phyloP scores from a whole-genome alignment of 2,329 filamentous ascomycete genomes.

The Myriangium duriaei region DNA sequence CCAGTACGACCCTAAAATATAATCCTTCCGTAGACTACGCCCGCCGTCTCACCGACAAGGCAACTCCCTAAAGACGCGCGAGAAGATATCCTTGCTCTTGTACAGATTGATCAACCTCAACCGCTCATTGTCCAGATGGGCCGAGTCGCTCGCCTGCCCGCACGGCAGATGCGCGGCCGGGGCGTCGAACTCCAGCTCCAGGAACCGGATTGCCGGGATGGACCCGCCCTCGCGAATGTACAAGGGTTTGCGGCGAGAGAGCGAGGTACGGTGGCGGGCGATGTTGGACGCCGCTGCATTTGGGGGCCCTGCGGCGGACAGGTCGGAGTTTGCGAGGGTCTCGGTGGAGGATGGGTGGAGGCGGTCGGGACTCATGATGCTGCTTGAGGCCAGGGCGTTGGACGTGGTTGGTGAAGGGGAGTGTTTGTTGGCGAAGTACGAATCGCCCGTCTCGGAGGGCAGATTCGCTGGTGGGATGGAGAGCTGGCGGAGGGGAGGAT shows the following conservation, averaged over 20 bases:
- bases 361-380: conserved; percentile 21
- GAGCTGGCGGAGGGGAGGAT: conserved; percentile 27
- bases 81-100: conserved; percentile 87
- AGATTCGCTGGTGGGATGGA: conserved; percentile 12
- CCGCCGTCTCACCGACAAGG: conserved; percentile 22
- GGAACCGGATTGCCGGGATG: conserved; percentile 84
- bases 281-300: background rate
- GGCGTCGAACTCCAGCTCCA: conserved; percentile 87
- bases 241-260: conserved; percentile 47
- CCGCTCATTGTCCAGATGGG: conserved; percentile 92
- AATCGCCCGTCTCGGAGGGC: conserved; percentile 10
- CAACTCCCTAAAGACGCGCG: conserved; percentile 64
- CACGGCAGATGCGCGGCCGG: conserved; percentile 88
- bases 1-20: too few relatives aligned
- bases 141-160: conserved; percentile 85
- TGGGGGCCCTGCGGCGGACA: background rate
- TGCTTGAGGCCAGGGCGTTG: conserved; percentile 38
- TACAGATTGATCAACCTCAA: conserved; percentile 75
- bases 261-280: background rate
- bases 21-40: too few relatives aligned
- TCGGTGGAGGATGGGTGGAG: conserved; percentile 1
- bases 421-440: conserved; percentile 19
- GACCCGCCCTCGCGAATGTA: conserved; percentile 94
- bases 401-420: conserved; percentile 36
- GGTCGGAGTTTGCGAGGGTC: background rate